Percentiles rank a stretch among this genome's conserved stretches.
Evolutionary conservation across 768 basidiomycete species (phyloP).

Genomic region (Lactarius evosmus): DNA sequence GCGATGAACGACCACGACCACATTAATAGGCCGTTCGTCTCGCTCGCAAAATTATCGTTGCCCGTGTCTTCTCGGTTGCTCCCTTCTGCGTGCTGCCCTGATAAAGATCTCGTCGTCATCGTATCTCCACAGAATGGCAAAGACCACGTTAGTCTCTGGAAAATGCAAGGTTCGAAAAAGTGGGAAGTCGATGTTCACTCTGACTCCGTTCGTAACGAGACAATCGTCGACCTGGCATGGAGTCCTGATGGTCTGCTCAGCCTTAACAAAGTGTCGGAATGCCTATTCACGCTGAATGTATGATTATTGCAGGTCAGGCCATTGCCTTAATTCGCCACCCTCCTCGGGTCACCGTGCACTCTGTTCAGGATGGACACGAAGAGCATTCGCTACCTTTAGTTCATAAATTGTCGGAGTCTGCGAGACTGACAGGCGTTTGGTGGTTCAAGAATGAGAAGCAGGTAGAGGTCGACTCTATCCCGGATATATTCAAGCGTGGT

Average conservation of each 20-base stretch:
- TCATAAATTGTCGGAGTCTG: slow-evolving; percentile 24
- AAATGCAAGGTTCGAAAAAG: slow-evolving; percentile 71
- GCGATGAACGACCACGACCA: slow-evolving; percentile 40
- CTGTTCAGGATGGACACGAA: slow-evolving; percentile 70
- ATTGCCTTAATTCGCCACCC: slow-evolving; percentile 73
- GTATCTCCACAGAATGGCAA: slow-evolving; percentile 63
- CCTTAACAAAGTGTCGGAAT: not conserved
- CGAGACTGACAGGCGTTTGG: slow-evolving; percentile 55
- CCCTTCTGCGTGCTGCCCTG: slow-evolving; percentile 71
- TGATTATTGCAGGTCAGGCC: slow-evolving; percentile 50
- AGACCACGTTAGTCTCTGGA: slow-evolving; percentile 76
- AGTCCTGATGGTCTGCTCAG: slow-evolving; percentile 68
- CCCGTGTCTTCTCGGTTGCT: slow-evolving; percentile 58
- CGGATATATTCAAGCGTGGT: slow-evolving; percentile 73
- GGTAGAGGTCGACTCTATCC: slow-evolving; percentile 45
- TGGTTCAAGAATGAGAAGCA: slow-evolving; percentile 61
- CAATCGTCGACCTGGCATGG: slow-evolving; percentile 66
- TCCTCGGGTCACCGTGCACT: slow-evolving; percentile 65
- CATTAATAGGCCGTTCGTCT: slow-evolving; percentile 46
- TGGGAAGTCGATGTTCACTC: slow-evolving; percentile 72
- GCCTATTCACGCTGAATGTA: not conserved
- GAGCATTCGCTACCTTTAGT: slow-evolving; percentile 46
- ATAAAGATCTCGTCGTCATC: slow-evolving; percentile 74
- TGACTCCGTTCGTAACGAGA: slow-evolving; percentile 42
- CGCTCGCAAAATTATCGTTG: slow-evolving; percentile 55